These are phyloP conservation scores for Saturnispora sekii DNA, from an alignment of 805 yeast species.

Conservation along the genomic window DNA sequence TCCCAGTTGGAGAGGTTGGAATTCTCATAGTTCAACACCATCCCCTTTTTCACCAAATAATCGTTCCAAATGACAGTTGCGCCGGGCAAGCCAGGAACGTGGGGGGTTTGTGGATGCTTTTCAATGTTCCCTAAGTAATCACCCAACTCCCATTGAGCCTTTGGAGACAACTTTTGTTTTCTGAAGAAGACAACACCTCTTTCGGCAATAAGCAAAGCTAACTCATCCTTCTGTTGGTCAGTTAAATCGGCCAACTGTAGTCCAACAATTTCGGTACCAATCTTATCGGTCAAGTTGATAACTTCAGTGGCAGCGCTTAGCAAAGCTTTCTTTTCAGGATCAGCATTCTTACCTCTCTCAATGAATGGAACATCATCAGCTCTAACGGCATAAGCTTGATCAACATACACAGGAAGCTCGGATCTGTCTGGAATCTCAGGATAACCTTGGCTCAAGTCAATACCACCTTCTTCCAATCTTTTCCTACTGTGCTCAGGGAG, in stretches of 20 bases:
- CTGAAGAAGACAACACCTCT: constrained; percentile 43
- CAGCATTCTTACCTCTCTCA: constrained; percentile 30
- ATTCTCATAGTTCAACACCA: constrained; percentile 15
- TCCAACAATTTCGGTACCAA: constrained; percentile 43
- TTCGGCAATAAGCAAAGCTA: constrained; percentile 38
- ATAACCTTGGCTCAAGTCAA: constrained; percentile 31
- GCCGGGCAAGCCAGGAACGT: constrained; percentile 30
- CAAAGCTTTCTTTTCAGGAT: constrained; percentile 33
- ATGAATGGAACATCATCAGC: constrained; percentile 25
- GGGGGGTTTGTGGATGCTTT: constrained; percentile 29
- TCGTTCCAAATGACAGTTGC: constrained; percentile 35
- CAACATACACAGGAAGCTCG: constrained; percentile 30
- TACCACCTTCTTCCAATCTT: constrained; percentile 28
- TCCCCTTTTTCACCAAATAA: constrained; percentile 21
- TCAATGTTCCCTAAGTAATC: constrained; percentile 37
- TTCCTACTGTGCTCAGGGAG: constrained; percentile 21
- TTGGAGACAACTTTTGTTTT: constrained; percentile 36
- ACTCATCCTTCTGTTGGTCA: constrained; percentile 36
- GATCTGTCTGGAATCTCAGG: constrained; percentile 29
- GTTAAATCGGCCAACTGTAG: constrained; percentile 34
- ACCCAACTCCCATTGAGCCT: constrained; percentile 35
- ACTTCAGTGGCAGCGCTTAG: constrained; percentile 34
- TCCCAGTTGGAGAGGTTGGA: constrained; percentile 15
- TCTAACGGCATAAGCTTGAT: constrained; percentile 32
- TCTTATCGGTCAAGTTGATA: constrained; percentile 33